phyloP scores from a whole-genome alignment of 257 asterid genomes.

The Capsicum baccatum region DNA sequence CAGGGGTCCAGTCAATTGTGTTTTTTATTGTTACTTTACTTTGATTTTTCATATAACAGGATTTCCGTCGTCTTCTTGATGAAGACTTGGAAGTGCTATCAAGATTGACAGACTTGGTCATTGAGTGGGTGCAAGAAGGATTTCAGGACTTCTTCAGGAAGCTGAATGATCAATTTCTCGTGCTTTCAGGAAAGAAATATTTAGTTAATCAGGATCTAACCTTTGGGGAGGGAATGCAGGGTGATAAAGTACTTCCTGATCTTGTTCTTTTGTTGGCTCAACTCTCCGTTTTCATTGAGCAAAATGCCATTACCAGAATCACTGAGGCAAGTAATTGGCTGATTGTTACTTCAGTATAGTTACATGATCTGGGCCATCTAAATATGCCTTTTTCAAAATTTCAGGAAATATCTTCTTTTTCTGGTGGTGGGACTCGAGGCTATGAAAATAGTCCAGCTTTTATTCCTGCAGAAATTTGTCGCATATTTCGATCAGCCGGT shows the following conservation, averaged over 20 bases:
- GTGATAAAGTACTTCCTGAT: conserved; percentile 78
- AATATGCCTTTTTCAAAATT: conserved; percentile 28
- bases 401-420: conserved; percentile 86
- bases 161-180: conserved; percentile 65
- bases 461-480: conserved; percentile 83
- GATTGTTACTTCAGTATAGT: not conserved
- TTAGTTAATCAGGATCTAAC: conserved; percentile 52
- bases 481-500: conserved; percentile 72
- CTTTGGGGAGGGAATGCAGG: conserved; percentile 55
- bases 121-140: conserved; percentile 89
- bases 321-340: conserved; percentile 67
- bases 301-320: conserved; percentile 78
- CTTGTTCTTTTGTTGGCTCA: conserved; percentile 90
- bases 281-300: conserved; percentile 72
- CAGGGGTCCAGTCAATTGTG: conserved; percentile 11
- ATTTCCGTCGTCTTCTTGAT: conserved; percentile 75
- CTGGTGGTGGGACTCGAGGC: conserved; percentile 70
- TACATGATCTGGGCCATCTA: conserved; percentile 5
- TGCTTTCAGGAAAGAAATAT: conserved; percentile 74
- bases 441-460: conserved; percentile 66
- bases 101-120: conserved; percentile 67
- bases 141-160: conserved; percentile 85
- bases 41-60: conserved; percentile 54
- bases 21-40: not conserved
- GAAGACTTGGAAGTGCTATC: conserved; percentile 64